Evolutionary conservation across 2,329 filamentous ascomycete species (phyloP).

Genomic region (Periconia sp.): DNA sequence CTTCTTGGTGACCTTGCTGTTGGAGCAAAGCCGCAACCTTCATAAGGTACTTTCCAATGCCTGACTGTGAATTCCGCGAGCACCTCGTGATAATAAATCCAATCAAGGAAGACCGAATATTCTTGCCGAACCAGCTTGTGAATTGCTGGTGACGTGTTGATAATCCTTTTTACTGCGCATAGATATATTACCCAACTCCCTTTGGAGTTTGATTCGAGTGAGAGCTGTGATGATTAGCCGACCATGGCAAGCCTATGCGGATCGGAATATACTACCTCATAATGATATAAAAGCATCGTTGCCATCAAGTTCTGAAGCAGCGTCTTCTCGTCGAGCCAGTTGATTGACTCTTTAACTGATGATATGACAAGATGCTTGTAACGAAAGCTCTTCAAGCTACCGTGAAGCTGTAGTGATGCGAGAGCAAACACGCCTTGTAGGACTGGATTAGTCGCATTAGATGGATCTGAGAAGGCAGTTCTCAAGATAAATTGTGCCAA

Average conservation of each 20-base stretch:
- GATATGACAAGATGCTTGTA: conserved; percentile 16
- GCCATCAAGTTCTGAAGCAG: conserved; percentile 17
- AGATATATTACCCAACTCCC: conserved; percentile 15
- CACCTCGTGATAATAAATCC: conserved; percentile 19
- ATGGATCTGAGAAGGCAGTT: conserved; percentile 16
- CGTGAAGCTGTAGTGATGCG: conserved; percentile 18
- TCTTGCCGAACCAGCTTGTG: conserved; percentile 16
- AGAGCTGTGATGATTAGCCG: conserved; percentile 12
- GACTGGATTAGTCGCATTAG: conserved; percentile 15
- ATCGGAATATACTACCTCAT: conserved; percentile 11
- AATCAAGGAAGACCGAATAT: conserved; percentile 19
- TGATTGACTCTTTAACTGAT: conserved; percentile 9
- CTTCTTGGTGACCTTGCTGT: conserved; percentile 11
- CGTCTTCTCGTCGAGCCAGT: conserved; percentile 15
- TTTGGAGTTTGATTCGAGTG: conserved; percentile 12
- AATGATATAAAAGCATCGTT: conserved; percentile 20
- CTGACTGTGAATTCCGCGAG: conserved; percentile 19
- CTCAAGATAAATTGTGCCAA: conserved; percentile 16
- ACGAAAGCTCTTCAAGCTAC: conserved; percentile 14
- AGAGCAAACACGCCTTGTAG: conserved; percentile 19
- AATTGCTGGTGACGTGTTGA: conserved; percentile 17
- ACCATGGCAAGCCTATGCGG: too few relatives aligned
- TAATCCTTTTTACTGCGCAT: conserved; percentile 19
- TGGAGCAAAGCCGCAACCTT: conserved; percentile 18
- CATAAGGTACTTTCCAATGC: conserved; percentile 16